Percentiles rank a stretch among this genome's conserved stretches.
phyloP scores from a whole-genome alignment of 2,329 filamentous ascomycete genomes.

The Epichloe bromicola region DNA sequence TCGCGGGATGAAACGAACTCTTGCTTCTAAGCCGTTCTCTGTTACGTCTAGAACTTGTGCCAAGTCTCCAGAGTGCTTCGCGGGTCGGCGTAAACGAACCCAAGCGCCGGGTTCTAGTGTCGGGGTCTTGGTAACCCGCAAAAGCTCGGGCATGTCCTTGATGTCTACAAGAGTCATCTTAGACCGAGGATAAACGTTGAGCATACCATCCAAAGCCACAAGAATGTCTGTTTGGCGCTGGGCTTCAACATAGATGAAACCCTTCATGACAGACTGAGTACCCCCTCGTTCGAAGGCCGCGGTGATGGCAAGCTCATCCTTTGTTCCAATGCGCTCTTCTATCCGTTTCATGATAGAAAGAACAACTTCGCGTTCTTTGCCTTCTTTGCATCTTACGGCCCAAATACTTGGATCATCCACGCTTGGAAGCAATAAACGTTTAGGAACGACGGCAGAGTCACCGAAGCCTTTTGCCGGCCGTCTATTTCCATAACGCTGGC shows the following conservation, averaged over 20 bases:
- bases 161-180: conserved; percentile 85
- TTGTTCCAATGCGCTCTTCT: conserved; percentile 64
- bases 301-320: conserved; percentile 72
- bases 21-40: conserved; percentile 79
- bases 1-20: conserved; percentile 76
- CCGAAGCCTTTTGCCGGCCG: conserved; percentile 50
- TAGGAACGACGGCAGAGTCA: conserved; percentile 68
- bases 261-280: conserved; percentile 69
- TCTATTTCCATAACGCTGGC: conserved; percentile 77
- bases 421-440: conserved; percentile 75
- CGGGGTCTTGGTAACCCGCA: conserved; percentile 78
- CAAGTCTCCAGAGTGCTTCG: conserved; percentile 77
- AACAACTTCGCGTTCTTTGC: conserved; percentile 87
- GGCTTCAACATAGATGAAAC: conserved; percentile 91
- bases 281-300: conserved; percentile 83
- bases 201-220: conserved; percentile 67
- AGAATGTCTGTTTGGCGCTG: conserved; percentile 76
- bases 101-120: conserved; percentile 78
- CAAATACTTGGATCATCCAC: conserved; percentile 95
- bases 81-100: conserved; percentile 70
- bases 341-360: conserved; percentile 80
- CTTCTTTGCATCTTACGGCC: conserved; percentile 84
- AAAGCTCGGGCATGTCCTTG: conserved; percentile 94
- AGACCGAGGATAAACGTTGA: conserved; percentile 78
- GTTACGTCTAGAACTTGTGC: conserved; percentile 88